phyloP scores from a whole-genome alignment of 306 rosid genomes.

The Calophaca sinica region DNA sequence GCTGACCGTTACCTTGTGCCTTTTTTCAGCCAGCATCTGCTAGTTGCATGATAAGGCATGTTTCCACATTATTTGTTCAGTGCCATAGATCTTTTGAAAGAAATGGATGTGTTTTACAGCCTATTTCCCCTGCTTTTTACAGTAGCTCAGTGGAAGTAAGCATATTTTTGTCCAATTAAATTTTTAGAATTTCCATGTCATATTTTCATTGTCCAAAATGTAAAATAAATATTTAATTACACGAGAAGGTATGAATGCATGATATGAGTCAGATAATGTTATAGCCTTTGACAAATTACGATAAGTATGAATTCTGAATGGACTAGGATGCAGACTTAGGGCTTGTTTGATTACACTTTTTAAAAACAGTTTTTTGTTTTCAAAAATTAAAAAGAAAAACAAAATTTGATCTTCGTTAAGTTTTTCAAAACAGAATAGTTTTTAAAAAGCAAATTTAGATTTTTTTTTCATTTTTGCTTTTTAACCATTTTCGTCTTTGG shows the following conservation, averaged over 20 bases:
- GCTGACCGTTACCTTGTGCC: conserved; percentile 29
- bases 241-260: too few species aligned
- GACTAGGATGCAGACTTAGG: too few species aligned
- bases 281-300: conserved; percentile 5
- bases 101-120: conserved; percentile 46
- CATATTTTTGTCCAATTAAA: conserved; percentile 20
- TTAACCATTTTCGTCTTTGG: too few species aligned
- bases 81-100: conserved; percentile 49
- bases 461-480: too few species aligned
- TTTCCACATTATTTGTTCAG: conserved; percentile 48
- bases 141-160: conserved; percentile 65
- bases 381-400: too few species aligned
- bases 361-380: too few species aligned
- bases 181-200: background rate
- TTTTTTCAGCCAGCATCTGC: conserved; percentile 58
- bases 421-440: too few species aligned
- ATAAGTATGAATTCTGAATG: too few species aligned
- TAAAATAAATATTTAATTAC: conserved; percentile 3
- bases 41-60: conserved; percentile 48
- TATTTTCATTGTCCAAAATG: background rate
- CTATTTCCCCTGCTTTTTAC: conserved; percentile 58
- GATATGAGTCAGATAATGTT: background rate
- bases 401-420: too few species aligned
- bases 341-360: too few species aligned
- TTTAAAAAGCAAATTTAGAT: too few species aligned